Conservation (phyloP, 2,329 filamentous ascomycete genomes). For the Phoma herbarum region DNA sequence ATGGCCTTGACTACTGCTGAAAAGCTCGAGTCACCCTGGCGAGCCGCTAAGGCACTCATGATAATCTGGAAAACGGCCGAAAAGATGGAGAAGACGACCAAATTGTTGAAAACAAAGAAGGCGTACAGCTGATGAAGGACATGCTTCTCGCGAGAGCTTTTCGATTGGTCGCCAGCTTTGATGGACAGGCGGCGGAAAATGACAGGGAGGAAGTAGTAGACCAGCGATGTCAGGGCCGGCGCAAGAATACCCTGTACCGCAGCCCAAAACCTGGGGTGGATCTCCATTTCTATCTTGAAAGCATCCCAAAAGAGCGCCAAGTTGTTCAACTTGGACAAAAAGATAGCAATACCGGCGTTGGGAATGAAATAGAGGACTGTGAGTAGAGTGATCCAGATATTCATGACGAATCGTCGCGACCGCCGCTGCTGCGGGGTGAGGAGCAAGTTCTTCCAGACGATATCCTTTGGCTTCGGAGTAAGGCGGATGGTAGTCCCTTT, state of each 20-base stretch:
- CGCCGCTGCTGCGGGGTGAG: conserved; percentile 73
- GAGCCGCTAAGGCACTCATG: conserved; percentile 44
- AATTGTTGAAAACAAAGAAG: conserved; percentile 98
- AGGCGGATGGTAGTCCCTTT: conserved; percentile 79
- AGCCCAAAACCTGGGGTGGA: conserved; percentile 76
- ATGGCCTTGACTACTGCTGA: conserved; percentile 72
- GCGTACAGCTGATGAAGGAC: conserved; percentile 89
- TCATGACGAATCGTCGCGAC: conserved; percentile 79
- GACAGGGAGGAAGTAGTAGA: conserved; percentile 88
- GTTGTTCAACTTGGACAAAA: conserved; percentile 85
- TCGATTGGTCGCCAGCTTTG: conserved; percentile 85
- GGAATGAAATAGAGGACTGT: conserved; percentile 89
- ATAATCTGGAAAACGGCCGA: conserved; percentile 80
- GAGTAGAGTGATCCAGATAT: conserved; percentile 81
- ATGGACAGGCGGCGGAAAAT: conserved; percentile 89
- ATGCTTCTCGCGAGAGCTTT: conserved; percentile 90
- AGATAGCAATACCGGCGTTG: conserved; percentile 94
- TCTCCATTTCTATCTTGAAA: conserved; percentile 72
- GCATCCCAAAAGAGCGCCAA: conserved; percentile 79
- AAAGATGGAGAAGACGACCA: conserved; percentile 93
- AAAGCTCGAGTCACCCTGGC: conserved; percentile 63
- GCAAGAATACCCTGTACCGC: conserved; percentile 91
- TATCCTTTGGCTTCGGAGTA: conserved; percentile 86
- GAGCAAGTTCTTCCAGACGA: conserved; percentile 95
- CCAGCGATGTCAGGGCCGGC: conserved; percentile 83